These are phyloP conservation scores for Amaranthus palmeri DNA, from an alignment of 148 eudicot genomes.

Conservation along the genomic window DNA sequence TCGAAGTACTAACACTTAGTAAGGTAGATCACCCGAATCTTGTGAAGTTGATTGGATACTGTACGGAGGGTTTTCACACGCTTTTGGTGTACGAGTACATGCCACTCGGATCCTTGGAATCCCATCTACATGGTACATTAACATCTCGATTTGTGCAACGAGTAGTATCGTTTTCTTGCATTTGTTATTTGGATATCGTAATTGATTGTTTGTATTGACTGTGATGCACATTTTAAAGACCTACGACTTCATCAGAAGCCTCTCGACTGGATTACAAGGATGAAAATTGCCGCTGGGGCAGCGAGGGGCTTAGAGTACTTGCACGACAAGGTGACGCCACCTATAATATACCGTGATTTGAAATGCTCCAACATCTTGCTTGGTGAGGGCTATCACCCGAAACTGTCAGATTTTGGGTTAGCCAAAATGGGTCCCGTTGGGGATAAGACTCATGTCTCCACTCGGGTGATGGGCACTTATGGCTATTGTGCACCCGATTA, in stretches of 20 bases:
- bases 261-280: slow-evolving; percentile 79
- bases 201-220: neutral
- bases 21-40: slow-evolving; percentile 74
- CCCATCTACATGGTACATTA: slow-evolving; percentile 65
- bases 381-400: slow-evolving; percentile 60
- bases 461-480: slow-evolving; percentile 87
- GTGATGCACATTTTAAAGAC: slow-evolving; percentile 27
- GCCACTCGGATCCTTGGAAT: slow-evolving; percentile 79
- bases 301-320: slow-evolving; percentile 83
- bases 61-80: slow-evolving; percentile 82
- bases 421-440: slow-evolving; percentile 85
- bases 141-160: neutral
- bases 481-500: slow-evolving; percentile 90
- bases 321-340: slow-evolving; percentile 71
- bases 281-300: slow-evolving; percentile 92
- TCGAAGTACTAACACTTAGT: slow-evolving; percentile 73
- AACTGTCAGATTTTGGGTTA: slow-evolving; percentile 81
- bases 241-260: slow-evolving; percentile 27
- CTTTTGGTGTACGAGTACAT: slow-evolving; percentile 82
- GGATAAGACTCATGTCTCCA: slow-evolving; percentile 75
- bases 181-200: neutral
- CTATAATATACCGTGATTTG: slow-evolving; percentile 83
- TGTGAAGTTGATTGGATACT: slow-evolving; percentile 79
- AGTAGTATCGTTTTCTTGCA: neutral
- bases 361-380: slow-evolving; percentile 84